Evolutionary conservation across 495 filamentous ascomycete genomes (phyloP).

Genomic region (Penicillium coprophilum): DNA sequence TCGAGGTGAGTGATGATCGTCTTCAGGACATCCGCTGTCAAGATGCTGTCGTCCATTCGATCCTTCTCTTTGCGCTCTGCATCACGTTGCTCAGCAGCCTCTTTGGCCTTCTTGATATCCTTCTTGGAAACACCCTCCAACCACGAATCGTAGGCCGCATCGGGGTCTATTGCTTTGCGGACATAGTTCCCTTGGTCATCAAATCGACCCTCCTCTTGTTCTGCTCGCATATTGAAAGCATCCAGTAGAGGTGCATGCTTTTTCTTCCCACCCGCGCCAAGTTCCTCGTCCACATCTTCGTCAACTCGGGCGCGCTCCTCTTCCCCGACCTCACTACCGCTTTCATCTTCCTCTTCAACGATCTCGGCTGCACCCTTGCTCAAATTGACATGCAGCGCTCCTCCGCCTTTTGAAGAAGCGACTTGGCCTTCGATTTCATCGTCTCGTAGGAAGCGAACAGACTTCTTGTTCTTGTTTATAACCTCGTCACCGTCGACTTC

Average conservation of each 20-base stretch:
- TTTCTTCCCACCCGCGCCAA: conserved; percentile 87
- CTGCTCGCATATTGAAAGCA: conserved; percentile 89
- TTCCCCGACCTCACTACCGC: conserved; percentile 69
- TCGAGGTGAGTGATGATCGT: conserved; percentile 72
- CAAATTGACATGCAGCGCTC: conserved; percentile 62
- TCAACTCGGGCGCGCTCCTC: conserved; percentile 69
- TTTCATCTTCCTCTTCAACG: conserved; percentile 49
- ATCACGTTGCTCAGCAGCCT: conserved; percentile 85
- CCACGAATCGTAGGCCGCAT: conserved; percentile 90
- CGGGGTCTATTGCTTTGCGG: conserved; percentile 83
- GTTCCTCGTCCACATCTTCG: conserved; percentile 75
- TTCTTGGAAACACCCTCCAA: conserved; percentile 88
- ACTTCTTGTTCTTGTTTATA: conserved; percentile 68
- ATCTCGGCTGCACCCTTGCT: conserved; percentile 40
- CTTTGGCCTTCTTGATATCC: conserved; percentile 83
- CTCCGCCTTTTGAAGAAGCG: conserved; percentile 67
- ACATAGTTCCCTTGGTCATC: conserved; percentile 90
- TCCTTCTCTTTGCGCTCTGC: conserved; percentile 67
- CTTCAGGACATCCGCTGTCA: conserved; percentile 71
- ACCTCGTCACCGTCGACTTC: conserved; percentile 49
- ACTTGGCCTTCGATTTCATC: conserved; percentile 87
- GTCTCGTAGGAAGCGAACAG: conserved; percentile 71
- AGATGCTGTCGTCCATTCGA: conserved; percentile 67
- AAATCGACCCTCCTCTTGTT: conserved; percentile 91
- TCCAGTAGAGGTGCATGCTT: conserved; percentile 94